phyloP scores from a whole-genome alignment of 495 filamentous ascomycete species.

The Podospora appendiculata region DNA sequence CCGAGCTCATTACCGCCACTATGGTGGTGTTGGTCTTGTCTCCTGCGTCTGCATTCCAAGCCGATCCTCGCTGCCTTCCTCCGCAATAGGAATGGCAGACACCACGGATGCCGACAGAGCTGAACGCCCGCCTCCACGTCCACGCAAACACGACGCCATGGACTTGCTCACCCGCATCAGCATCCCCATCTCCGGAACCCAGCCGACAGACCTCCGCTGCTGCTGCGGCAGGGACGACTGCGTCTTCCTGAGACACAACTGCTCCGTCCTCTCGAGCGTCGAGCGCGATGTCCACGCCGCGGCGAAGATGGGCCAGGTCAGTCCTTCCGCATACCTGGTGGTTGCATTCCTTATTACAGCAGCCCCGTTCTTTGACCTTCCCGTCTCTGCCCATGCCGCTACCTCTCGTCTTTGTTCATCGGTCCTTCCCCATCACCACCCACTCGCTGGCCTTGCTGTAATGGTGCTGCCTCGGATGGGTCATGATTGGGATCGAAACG shows the following conservation, averaged over 20 bases:
- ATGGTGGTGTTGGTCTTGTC: constrained; percentile 7
- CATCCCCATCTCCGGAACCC: not conserved
- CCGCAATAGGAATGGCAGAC: constrained; percentile 19
- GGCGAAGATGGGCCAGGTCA: constrained; percentile 81
- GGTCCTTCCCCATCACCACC: not conserved
- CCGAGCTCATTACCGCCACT: constrained; percentile 4
- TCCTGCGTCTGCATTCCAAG: not conserved
- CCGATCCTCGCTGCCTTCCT: constrained; percentile 1
- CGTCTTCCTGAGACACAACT: constrained; percentile 69
- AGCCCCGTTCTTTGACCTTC: not conserved
- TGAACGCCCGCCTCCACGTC: constrained; percentile 1
- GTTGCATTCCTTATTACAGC: no score
- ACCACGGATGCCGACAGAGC: not conserved
- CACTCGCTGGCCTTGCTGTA: no score
- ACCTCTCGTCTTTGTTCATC: constrained; percentile 1
- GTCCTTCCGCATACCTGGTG: constrained; percentile 20
- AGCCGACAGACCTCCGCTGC: constrained; percentile 40
- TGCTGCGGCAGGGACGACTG: constrained; percentile 83
- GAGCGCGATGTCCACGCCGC: constrained; percentile 82
- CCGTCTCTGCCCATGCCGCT: not conserved
- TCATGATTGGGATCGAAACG: no score
- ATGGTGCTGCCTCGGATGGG: no score
- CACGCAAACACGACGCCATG: constrained; percentile 14
- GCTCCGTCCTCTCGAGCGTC: constrained; percentile 66
- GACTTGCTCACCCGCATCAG: no score